Conservation (phyloP, 2,329 filamentous ascomycete species). For the Acrocalymma vagum region DNA sequence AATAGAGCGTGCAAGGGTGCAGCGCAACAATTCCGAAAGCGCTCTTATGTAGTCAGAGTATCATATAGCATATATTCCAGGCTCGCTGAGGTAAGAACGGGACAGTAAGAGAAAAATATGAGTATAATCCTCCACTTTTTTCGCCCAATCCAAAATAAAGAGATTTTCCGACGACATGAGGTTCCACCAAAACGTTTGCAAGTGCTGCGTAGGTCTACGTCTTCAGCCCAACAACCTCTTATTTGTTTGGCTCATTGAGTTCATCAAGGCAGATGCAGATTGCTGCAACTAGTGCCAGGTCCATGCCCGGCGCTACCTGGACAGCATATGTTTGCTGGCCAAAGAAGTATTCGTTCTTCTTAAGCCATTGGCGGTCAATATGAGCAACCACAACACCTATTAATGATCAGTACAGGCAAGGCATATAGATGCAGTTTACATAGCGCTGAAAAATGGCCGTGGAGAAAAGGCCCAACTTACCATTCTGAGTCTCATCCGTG, state of each 20-base stretch:
- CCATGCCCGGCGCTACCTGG: constrained; percentile 69
- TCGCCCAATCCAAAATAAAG: too few species aligned
- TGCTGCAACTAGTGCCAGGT: constrained; percentile 71
- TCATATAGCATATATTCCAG: too few species aligned
- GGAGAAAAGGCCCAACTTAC: constrained; percentile 15
- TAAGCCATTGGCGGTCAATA: constrained; percentile 68
- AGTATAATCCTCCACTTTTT: too few species aligned
- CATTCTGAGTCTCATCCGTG: constrained; percentile 54
- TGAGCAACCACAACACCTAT: constrained; percentile 60
- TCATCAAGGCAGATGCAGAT: constrained; percentile 75
- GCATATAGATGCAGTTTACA: neutral
- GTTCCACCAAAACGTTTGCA: too few species aligned
- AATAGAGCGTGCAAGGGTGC: too few species aligned
- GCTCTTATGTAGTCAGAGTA: too few species aligned
- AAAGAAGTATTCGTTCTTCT: constrained; percentile 64
- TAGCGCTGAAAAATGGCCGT: too few species aligned
- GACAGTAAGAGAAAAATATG: too few species aligned
- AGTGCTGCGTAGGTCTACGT: too few species aligned
- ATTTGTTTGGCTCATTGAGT: constrained; percentile 67
- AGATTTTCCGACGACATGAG: too few species aligned
- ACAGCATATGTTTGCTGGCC: constrained; percentile 73
- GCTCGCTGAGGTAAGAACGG: too few species aligned
- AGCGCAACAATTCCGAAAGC: too few species aligned
- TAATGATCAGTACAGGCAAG: constrained; percentile 35
- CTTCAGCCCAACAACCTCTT: neutral